Percentiles rank a stretch among this genome's conserved stretches.
Conservation (phyloP, 2,329 filamentous ascomycete genomes). For the Stagonosporopsis chrysanthemi region DNA sequence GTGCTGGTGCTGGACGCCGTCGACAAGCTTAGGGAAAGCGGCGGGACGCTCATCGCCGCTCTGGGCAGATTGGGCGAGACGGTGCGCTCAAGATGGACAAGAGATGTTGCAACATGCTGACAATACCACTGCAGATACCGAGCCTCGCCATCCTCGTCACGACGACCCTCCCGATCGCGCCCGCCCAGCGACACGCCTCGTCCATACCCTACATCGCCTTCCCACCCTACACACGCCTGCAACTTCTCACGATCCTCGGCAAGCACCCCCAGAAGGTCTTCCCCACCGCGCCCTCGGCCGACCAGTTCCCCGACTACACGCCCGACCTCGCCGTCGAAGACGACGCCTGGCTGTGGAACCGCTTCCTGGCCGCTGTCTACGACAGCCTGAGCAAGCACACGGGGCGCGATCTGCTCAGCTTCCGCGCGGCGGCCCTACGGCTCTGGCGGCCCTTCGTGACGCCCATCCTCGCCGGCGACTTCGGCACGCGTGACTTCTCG, state of each 20-base stretch:
- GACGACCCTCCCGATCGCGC: conserved; percentile 73
- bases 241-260: conserved; percentile 79
- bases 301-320: conserved; percentile 57
- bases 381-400: conserved; percentile 84
- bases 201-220: conserved; percentile 82
- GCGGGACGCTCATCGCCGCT: conserved; percentile 79
- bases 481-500: conserved; percentile 80
- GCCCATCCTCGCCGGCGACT: conserved; percentile 77
- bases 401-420: conserved; percentile 77
- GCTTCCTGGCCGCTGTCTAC: conserved; percentile 85
- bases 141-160: conserved; percentile 79
- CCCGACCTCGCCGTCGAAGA: conserved; percentile 60
- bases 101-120: conserved; percentile 8
- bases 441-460: conserved; percentile 87
- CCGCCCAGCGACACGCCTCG: conserved; percentile 69
- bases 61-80: conserved; percentile 82
- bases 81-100: conserved; percentile 57
- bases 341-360: conserved; percentile 75
- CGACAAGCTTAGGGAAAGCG: conserved; percentile 81
- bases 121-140: conserved; percentile 67
- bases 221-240: conserved; percentile 79
- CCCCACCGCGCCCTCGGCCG: conserved; percentile 40
- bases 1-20: conserved; percentile 88
- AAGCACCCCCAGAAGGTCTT: conserved; percentile 57
- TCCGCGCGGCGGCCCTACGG: conserved; percentile 72